These are phyloP conservation scores for Epichloe baconii DNA, from an alignment of 2,329 filamentous ascomycete genomes.

Conservation along the genomic window DNA sequence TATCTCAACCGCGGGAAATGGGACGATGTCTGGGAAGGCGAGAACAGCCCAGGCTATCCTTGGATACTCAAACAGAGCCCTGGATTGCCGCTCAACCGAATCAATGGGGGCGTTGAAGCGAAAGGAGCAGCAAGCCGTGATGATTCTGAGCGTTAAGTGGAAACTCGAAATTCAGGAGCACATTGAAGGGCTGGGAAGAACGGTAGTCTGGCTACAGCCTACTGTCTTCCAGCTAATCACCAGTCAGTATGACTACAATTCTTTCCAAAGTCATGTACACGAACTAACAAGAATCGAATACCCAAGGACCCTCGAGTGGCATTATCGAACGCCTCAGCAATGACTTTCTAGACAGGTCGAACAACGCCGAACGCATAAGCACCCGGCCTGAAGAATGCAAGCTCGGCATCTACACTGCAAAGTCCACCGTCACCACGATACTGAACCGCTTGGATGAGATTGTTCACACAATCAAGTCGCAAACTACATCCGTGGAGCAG, in stretches of 20 bases:
- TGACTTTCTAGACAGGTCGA: conserved; percentile 19
- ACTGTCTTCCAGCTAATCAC: conserved; percentile 31
- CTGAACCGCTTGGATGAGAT: conserved; percentile 24
- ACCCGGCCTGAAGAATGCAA: conserved; percentile 9
- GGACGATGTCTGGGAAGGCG: not conserved
- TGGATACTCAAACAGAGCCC: conserved; percentile 29
- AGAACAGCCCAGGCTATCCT: conserved; percentile 12
- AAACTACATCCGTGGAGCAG: conserved; percentile 13
- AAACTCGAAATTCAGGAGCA: conserved; percentile 33
- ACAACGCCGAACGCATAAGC: conserved; percentile 17
- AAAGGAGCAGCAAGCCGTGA: conserved; percentile 29
- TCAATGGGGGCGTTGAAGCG: conserved; percentile 8
- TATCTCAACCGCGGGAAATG: conserved; percentile 23
- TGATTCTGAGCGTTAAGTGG: conserved; percentile 37
- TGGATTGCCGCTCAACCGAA: conserved; percentile 27
- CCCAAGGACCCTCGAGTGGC: conserved; percentile 8
- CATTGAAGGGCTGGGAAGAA: conserved; percentile 27
- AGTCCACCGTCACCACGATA: conserved; percentile 17
- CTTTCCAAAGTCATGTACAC: not conserved
- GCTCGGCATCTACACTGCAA: conserved; percentile 19
- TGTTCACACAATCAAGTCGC: conserved; percentile 14
- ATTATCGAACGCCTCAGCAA: conserved; percentile 16
- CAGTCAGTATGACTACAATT: conserved; percentile 21
- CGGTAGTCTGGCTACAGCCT: conserved; percentile 25
- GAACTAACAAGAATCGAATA: not conserved